Base-by-base conservation (phyloP, 2,329 filamentous ascomycete genomes). In the Metarhizium anisopliae region DNA sequence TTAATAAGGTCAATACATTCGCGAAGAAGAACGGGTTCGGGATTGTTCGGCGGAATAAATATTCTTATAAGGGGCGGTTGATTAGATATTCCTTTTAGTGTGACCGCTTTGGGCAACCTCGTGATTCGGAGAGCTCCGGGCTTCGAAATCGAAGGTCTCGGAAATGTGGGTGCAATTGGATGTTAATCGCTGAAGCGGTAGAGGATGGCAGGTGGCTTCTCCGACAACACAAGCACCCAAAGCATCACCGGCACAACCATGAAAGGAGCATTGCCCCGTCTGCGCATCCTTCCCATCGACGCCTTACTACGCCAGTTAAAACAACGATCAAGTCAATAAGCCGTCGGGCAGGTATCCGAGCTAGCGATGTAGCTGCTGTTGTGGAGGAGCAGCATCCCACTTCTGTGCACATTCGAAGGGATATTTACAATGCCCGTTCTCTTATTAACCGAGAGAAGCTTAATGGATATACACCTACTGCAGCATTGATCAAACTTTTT, bases 401-500 rank as follows among this genome's bases (percentile, higher is more conserved):
- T 56, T n/a, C 58, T 54, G n/a, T n/a, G n/a, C n/a, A n/a, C n/a
- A n/a, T n/a, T n/a, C 51, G 52, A 35, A 59, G 43, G 50, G 55
- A 59, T 47, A 59, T 60, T 43, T 62, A 61, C 18, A 61, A 62
- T 38, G 55, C 55, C 36, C 13, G 55, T 38, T 18, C 49, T 50
- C 54, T 53, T 14, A 56, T 62, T 29, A 59, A 55, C 20, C 50
- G 52, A 18, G 56, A 61, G 32, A 61, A 62, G 18, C 47, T 62
- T 5, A 16, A 56, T 43, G 53, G 60, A 8, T 36, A 52, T 16
- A 51, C 25, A 11, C 52, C 58, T 51, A 61, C 55, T 14, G 56
- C 53, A 43, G 58, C 58, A 54, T 50, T 61, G 2, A 60, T 62
- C 40, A 60, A 60, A 51, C 55, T 58, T 14, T 61, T 62, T 43